Evolutionary conservation across 106 monocot species (phyloP).

Genomic region (Dendrobium chrysotoxum): DNA sequence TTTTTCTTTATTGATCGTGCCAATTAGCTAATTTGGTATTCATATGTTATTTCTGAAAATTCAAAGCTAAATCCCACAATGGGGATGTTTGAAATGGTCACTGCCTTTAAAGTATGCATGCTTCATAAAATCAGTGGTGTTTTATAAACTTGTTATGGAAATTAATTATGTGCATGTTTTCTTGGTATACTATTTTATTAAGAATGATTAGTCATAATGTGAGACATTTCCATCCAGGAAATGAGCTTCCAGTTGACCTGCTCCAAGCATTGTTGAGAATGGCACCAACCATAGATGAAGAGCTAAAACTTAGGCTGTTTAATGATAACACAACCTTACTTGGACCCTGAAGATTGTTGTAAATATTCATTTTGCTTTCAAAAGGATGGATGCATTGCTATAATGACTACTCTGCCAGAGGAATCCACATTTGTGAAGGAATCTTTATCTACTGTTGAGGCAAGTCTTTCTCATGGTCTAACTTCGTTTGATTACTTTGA

Average conservation of each 20-base stretch:
- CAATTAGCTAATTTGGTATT: neutral
- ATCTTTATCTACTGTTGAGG: slow-evolving; percentile 51
- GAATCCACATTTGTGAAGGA: slow-evolving; percentile 30
- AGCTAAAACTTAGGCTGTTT: slow-evolving; percentile 51
- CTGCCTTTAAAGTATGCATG: neutral
- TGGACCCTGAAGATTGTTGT: slow-evolving; percentile 46
- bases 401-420: slow-evolving; percentile 44
- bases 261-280: slow-evolving; percentile 53
- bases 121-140: neutral
- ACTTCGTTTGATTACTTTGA: neutral
- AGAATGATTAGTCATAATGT: neutral
- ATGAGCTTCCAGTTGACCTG: slow-evolving; percentile 49
- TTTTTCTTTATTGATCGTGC: neutral
- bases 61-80: neutral
- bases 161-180: neutral
- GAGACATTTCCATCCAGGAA: slow-evolving; percentile 27
- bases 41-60: neutral
- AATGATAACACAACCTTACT: slow-evolving; percentile 29
- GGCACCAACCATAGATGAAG: slow-evolving; percentile 54
- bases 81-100: neutral
- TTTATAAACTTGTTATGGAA: neutral
- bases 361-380: slow-evolving; percentile 58
- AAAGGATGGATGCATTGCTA: slow-evolving; percentile 49
- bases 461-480: slow-evolving; percentile 9
- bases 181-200: neutral